Evolutionary conservation across 768 basidiomycete genomes (phyloP), one percentile per base, ranked within the genome.

Genomic region (Trametes villosa): DNA sequence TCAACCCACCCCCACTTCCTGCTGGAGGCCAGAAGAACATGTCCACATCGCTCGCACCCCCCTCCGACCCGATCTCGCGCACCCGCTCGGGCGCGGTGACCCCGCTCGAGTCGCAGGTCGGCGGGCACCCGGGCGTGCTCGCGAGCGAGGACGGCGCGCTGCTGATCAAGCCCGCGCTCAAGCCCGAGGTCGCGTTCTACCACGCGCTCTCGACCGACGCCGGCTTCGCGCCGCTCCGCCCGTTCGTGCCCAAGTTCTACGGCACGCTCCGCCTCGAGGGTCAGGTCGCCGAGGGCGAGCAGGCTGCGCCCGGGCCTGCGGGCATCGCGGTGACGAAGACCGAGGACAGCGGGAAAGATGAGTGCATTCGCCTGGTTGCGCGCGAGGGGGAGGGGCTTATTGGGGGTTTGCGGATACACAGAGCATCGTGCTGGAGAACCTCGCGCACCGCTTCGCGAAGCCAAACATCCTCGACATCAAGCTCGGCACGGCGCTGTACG

Each of bases 401-500:
- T 38, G 48, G 6, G 24, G 4, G 27, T 26, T 36, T 8, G 26
- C 15, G 49, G 31, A 24, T 58, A 40, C 56, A 68, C 86, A 95
- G 79, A 87, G 85, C 59, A 77, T 96, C 53, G 92, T 96, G 30
- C 75, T 99, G 3, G 89, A 96, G 76, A 98, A 99, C 72, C 76
- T 95, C 13, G 75, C 89, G 2, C 74, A 88, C 65, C 70, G 80
- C 1, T 98, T 95, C 77, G 67, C 75, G 34, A 89, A 86, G 70
- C 96, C 96, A 6, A 94, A 91, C 65, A 83, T 97, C 58, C 78
- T 98, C 29, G 96, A 99, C 71, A 81, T 94, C 71, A 99, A 98
- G 74, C 88, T 98, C 17, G 97, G 97, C 1, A 96, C 90, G 0
- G 79, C 89, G 1, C 81, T 98, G n/a, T 92, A 91, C 63, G 94